Base-by-base conservation (phyloP, 768 basidiomycete species). In the Hericium erinaceus region DNA sequence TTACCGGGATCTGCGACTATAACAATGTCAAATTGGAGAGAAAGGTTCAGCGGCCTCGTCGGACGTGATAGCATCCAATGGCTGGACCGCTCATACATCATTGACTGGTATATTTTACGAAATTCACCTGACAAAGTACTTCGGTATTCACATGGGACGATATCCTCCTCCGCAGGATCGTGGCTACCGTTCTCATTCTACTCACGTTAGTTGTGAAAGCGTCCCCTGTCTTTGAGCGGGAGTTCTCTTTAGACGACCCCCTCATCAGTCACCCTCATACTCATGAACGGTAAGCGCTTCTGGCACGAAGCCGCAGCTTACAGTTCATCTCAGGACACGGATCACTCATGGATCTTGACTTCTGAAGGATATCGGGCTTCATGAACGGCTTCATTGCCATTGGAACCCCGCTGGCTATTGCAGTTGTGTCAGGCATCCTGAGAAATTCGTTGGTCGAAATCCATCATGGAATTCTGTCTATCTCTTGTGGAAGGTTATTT, bases 381-480 rank as follows among this genome's bases (percentile, higher is more conserved):
- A 58, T 77, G 39, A 84, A 83, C 53, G 71, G 75, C 56, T 65
- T 70, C 26, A 58, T 82, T 33, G 76, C 82, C 2, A 69, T 81
- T 33, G 68, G 74, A 44, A 61, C 79, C 6, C 84, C 85, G 1
- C 63, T 77, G 40, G 60, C 67, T 2, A 59, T 79, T 15, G 68
- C 79, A n/a, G 49, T 67, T 2, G 54, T 71, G 4, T 62, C 70
- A 9, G 79, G 80, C 0, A 57, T 69, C 16, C 58, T 74, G 16
- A 75, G 75, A 40, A 66, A 70, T 10, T 84, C 84, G 5, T 64
- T 78, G 2, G 64, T 79, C 13, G 73, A 79, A 46, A 71, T 84
- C 13, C 83, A 87, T 62, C 84, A 87, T 62, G 81, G 80, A 24
- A 62, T 75, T 10, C 73, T 87, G 20, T 75, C 77, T n/a, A 64